Percentiles rank a stretch among this genome's conserved stretches.
Conservation (phyloP, 1,284 basidiomycete species). For the Coniferiporia sulphurascens region DNA sequence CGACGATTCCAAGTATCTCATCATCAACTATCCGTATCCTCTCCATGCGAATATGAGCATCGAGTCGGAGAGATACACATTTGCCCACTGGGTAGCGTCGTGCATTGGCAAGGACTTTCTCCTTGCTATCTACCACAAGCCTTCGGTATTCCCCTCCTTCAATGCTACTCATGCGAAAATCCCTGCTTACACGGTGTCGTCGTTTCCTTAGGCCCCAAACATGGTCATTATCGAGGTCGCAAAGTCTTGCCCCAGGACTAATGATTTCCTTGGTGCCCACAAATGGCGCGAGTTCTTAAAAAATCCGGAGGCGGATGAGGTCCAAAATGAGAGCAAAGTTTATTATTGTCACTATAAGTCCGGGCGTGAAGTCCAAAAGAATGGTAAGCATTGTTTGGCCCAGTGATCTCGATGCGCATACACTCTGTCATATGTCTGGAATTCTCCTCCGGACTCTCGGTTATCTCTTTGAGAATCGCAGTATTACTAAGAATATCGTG, state of each 20-base stretch:
- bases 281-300: conserved; percentile 52
- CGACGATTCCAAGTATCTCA: conserved; percentile 56
- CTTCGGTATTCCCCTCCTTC: conserved; percentile 38
- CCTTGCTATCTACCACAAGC: conserved; percentile 56
- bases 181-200: not conserved
- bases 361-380: conserved; percentile 40
- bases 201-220: conserved; percentile 44
- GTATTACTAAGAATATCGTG: not conserved
- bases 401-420: conserved; percentile 8
- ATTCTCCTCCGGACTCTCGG: too few species aligned
- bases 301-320: conserved; percentile 40
- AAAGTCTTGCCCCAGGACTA: conserved; percentile 34
- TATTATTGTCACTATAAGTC: conserved; percentile 49
- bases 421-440: not conserved
- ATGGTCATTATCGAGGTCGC: conserved; percentile 61
- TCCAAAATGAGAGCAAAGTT: conserved; percentile 38
- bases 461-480: not conserved
- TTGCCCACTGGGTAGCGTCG: conserved; percentile 61
- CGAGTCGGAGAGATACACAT: conserved; percentile 41
- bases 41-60: conserved; percentile 49
- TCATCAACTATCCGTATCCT: conserved; percentile 54
- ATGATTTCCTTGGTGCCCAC: conserved; percentile 56
- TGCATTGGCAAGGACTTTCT: conserved; percentile 44
- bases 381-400: conserved; percentile 27
- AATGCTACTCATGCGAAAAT: not conserved